Base-by-base conservation (phyloP, 1,139 yeast species). In the Arxiozyma slooffiae region DNA sequence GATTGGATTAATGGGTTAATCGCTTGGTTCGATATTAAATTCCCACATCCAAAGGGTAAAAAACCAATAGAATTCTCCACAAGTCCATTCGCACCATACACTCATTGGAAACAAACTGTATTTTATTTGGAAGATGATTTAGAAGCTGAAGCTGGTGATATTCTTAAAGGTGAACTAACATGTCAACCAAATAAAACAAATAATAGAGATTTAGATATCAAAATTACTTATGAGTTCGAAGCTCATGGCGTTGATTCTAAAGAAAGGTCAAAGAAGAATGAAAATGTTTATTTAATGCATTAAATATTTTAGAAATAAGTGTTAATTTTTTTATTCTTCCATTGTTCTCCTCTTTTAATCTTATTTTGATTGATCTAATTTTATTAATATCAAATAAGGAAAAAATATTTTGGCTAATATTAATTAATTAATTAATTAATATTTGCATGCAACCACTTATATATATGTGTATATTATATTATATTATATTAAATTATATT, bases 21-120 rank as follows among this genome's bases (percentile, higher is more conserved):
- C 56, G 85, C 90, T 23, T 92, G 97, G 97, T 92, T 90, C 67
- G 98, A 92, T 64, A 86, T 90, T 63, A 89, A 80, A 59, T 92
- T 92, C 78, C 86, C 88, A 52, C 68, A 67, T 38, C 76, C 78
- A 50, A 81, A 82, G 57, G 66, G 64, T 36, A 55, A 58, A 46
- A 80, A 79, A 57, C 78, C 76, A 53, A 81, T 83, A 45, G 73
- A 73, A 38, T 84, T 86, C 62, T 80, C 85, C 39, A 86, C 95
- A 20, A 95, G 95, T 36, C 92, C 95, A 43, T 85, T 82, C 74
- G 79, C 82, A 49, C 78, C 79, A 57, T 85, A 85, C 71, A 86
- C 95, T 24, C 95, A 86, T 67, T 94, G 99, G 99, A 94, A 92
- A 69, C 98, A 92, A 72, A 86, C 97, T 20, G 95, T 92, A 1